Evolutionary conservation across 1,284 basidiomycete species (phyloP), one percentile per base, ranked within the genome.

Genomic region (Puccinia novopanici): DNA sequence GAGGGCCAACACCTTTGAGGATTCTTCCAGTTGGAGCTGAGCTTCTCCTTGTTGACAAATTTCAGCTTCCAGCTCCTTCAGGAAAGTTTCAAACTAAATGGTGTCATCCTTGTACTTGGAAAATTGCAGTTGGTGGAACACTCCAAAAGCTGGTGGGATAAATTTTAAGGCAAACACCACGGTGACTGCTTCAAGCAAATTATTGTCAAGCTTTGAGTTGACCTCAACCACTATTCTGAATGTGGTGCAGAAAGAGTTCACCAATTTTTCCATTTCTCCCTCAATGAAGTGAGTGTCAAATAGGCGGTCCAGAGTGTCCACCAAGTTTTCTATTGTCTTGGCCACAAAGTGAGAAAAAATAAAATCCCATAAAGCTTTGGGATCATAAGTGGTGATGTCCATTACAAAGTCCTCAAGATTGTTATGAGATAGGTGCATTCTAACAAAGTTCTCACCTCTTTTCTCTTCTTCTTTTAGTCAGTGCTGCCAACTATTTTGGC

Each of bases 291-390:
- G 37, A n/a, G 19, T 65, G 61, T 65, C 19, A 30, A 65, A 65
- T 2, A 42, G 30, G 12, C n/a, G 8, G 40, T 70, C 67, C 19
- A 70, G 9, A 22, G 48, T 30, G 9, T 50, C 50, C 12, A 45
- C 67, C 15, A 24, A 12, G 27, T 70, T 70, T 19, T 70, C 67
- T n/a, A 50, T 19, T 30, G 67, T 50, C 19, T 70, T 70, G 45
- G n/a, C 48, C 12, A 45, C 67, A 34, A 50, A 70, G 30, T 70
- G 67, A 17, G 45, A 19, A 2, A 12, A n/a, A 52, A 70, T 50
- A n/a, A n/a, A n/a, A n/a, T 34, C 34, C 34, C 34, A 34, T 4
- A 34, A 4, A 34, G 34, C 1, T 4, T 34, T 34, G 34, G 34
- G 34, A 34, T 34, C 34, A 34, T 34, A 34, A 2, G 1, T 4